Conservation (phyloP, 1,139 yeast species). For the Geotrichum australiense region DNA sequence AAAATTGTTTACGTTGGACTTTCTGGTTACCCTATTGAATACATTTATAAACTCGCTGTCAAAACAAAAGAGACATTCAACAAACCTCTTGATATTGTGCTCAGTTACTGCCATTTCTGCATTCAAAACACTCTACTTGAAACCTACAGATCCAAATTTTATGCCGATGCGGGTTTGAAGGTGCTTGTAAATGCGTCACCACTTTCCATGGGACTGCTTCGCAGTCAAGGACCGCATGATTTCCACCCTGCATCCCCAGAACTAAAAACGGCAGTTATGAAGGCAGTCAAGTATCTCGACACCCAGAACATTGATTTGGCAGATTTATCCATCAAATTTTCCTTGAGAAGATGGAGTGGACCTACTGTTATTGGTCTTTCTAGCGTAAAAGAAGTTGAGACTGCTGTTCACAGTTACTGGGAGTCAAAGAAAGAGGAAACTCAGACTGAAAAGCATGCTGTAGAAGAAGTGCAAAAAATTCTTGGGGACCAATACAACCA, state of each 20-base stretch:
- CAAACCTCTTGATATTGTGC: constrained; percentile 60
- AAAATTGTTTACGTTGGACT: constrained; percentile 61
- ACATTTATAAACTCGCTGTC: constrained; percentile 39
- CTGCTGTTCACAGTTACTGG: constrained; percentile 56
- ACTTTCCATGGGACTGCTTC: constrained; percentile 76
- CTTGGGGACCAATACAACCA: constrained; percentile 53
- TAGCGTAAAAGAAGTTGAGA: constrained; percentile 50
- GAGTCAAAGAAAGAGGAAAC: constrained; percentile 43
- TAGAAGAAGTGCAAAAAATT: constrained; percentile 40
- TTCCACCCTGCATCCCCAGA: constrained; percentile 77
- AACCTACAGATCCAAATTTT: constrained; percentile 45
- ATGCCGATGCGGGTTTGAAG: constrained; percentile 48
- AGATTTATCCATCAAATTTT: constrained; percentile 72
- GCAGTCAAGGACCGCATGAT: constrained; percentile 56
- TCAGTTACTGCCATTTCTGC: constrained; percentile 79
- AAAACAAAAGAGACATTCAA: constrained; percentile 34
- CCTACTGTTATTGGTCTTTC: constrained; percentile 74
- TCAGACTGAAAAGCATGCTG: constrained; percentile 36
- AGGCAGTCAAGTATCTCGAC: constrained; percentile 45
- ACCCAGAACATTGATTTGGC: constrained; percentile 55
- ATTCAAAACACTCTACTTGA: constrained; percentile 63
- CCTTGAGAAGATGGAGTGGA: constrained; percentile 56
- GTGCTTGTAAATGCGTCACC: constrained; percentile 74
- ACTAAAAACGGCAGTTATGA: constrained; percentile 49
- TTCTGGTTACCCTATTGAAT: constrained; percentile 81